Percentiles rank a stretch among this genome's conserved stretches.
Evolutionary conservation across 805 yeast species (phyloP).

Genomic region (Cyberlindnera lachancei): DNA sequence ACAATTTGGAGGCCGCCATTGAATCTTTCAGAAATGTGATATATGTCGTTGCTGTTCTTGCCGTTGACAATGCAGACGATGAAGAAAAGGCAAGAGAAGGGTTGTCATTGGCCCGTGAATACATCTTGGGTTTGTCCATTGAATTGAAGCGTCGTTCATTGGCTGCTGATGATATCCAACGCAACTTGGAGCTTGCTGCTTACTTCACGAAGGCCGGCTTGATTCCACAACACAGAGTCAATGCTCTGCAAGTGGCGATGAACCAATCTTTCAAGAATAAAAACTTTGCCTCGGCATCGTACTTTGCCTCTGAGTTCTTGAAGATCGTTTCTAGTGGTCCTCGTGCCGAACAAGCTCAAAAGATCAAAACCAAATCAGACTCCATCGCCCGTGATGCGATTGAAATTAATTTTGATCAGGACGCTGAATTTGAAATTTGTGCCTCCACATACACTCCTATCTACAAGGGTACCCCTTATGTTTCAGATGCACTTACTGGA

Average conservation of each 20-base stretch:
- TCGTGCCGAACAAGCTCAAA: constrained; percentile 82
- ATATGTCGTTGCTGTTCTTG: constrained; percentile 62
- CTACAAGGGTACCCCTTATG: constrained; percentile 63
- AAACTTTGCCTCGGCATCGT: constrained; percentile 82
- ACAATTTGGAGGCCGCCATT: constrained; percentile 78
- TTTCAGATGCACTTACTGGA: constrained; percentile 78
- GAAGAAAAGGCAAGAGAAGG: constrained; percentile 69
- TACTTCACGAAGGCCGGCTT: constrained; percentile 84
- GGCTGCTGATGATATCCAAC: constrained; percentile 62
- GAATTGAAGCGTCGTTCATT: constrained; percentile 84
- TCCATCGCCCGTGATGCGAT: constrained; percentile 76
- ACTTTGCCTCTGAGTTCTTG: constrained; percentile 81
- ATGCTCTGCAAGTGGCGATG: constrained; percentile 94
- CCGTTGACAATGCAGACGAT: constrained; percentile 68
- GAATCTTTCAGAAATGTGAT: constrained; percentile 70
- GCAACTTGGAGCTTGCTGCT: constrained; percentile 92
- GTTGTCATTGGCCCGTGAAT: constrained; percentile 72
- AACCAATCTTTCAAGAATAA: constrained; percentile 83
- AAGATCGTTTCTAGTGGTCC: constrained; percentile 64
- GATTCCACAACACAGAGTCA: constrained; percentile 74
- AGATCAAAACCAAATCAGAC: constrained; percentile 76
- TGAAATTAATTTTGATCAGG: constrained; percentile 88
- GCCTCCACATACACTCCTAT: constrained; percentile 84
- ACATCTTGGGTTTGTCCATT: constrained; percentile 85
- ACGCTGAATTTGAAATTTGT: constrained; percentile 86